Percentiles rank a stretch among this genome's conserved stretches.
phyloP scores from a whole-genome alignment of 2,329 filamentous ascomycete genomes.

The Ascochyta pisi region DNA sequence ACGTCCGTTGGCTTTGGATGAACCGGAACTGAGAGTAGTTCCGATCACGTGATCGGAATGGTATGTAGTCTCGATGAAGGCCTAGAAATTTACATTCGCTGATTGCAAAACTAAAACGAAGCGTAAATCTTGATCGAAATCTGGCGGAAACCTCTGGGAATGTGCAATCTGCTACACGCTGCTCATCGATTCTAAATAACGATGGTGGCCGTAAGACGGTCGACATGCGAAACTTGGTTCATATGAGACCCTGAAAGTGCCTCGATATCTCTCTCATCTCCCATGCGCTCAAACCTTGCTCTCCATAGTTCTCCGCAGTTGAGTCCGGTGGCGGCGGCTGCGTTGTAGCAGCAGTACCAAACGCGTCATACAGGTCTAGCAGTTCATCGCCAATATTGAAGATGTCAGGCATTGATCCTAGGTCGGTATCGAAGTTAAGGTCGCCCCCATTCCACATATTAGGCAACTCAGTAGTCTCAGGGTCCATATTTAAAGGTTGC shows the following conservation, averaged over 20 bases:
- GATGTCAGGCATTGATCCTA: conserved; percentile 23
- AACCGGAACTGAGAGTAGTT: no score
- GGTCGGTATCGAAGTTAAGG: conserved; percentile 4
- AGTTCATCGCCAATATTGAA: conserved; percentile 20
- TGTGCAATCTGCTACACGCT: no score
- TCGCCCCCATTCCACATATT: conserved; percentile 4
- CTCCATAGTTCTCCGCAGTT: conserved; percentile 4
- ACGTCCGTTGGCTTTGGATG: no score
- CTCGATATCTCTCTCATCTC: conserved; percentile 19
- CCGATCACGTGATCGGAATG: no score
- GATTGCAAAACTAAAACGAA: no score
- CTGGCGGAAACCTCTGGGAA: no score
- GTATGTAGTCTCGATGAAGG: no score
- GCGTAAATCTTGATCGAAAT: no score
- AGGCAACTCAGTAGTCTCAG: background rate
- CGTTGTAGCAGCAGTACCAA: conserved; percentile 8
- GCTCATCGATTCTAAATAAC: no score
- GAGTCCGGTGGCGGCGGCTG: conserved; percentile 3
- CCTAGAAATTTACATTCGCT: no score
- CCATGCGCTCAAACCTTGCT: conserved; percentile 16
- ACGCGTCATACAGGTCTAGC: conserved; percentile 20
- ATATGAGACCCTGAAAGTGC: conserved; percentile 20
- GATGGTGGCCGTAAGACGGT: no score
- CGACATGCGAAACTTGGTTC: background rate
- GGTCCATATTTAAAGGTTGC: background rate